A percentile compares a stretch with the other conserved stretches of the same genome.
These are phyloP conservation scores for Xylariaceae sp. DNA, from an alignment of 2,329 filamentous ascomycete genomes.

Conservation along the genomic window DNA sequence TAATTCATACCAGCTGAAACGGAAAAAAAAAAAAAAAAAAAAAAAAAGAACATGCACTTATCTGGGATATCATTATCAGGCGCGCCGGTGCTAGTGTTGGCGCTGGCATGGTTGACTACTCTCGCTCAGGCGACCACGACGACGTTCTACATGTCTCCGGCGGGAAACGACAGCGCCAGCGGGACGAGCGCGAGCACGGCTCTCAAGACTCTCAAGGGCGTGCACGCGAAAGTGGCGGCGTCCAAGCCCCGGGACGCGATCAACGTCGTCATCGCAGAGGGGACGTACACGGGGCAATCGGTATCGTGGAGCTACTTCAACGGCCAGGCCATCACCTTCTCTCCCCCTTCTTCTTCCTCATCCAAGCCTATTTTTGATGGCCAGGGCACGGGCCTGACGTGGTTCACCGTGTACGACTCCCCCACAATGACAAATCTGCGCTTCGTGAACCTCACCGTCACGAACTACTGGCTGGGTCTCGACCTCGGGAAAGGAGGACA, in stretches of 20 bases:
- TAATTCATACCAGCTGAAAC: too few relatives aligned
- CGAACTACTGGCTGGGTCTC: slow-evolving; percentile 17
- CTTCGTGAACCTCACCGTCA: slow-evolving; percentile 12
- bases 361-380: slow-evolving; percentile 16
- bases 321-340: slow-evolving; percentile 15
- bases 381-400: slow-evolving; percentile 12
- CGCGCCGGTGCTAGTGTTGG: too few relatives aligned
- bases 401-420: slow-evolving; percentile 13
- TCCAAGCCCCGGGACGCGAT: slow-evolving; percentile 10
- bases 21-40: too few relatives aligned
- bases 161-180: slow-evolving; percentile 14
- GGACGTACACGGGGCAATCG: slow-evolving; percentile 9
- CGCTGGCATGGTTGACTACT: too few relatives aligned
- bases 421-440: slow-evolving; percentile 9
- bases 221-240: slow-evolving; percentile 6
- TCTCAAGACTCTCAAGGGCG: slow-evolving; percentile 13
- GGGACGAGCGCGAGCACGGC: slow-evolving; percentile 5
- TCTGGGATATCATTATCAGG: too few relatives aligned
- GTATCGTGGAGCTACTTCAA: slow-evolving; percentile 17
- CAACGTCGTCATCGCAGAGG: slow-evolving; percentile 12
- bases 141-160: slow-evolving; percentile 14
- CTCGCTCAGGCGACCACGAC: neutral
- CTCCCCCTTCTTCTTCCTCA: slow-evolving; percentile 3
- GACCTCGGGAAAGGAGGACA: slow-evolving; percentile 15
- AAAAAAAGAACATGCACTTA: too few relatives aligned